Base-by-base conservation (phyloP, 1,284 basidiomycete species). In the Trichosporon coremiiforme region DNA sequence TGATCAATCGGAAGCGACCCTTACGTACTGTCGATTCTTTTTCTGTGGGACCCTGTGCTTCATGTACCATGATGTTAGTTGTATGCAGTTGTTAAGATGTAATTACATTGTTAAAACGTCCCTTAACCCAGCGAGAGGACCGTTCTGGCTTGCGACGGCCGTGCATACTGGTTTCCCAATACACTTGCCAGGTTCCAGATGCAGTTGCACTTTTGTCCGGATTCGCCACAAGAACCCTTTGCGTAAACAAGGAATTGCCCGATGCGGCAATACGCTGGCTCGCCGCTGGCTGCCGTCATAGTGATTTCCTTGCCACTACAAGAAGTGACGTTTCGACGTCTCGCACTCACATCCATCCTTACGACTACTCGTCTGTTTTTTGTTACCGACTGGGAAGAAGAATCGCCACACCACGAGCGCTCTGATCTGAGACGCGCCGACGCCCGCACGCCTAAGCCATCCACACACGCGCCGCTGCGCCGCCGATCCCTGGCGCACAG, bases 201-300 rank as follows among this genome's bases (percentile, higher is more conserved):
- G 45, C 15, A 53, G 13, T 33, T 33, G 29, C 55, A 33, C 7
- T 60, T 60, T 60, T 35, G 13, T 2, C 57, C 7, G 8, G 7
- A 33, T 33, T 60, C 57, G 57, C 57, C 57, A 60, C 57, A 60
- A 9, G 10, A n/a, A 13, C 15, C 20, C 31, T 5, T n/a, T 15
- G 57, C 57, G 57, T 60, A 60, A 33, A 33, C 57, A 60, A 33
- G 57, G 57, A 60, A 60, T 60, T 60, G 29, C 57, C 57, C 57
- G 57, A 60, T 60, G 15, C 17, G 57, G 57, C 31, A 60, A 60
- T 60, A 25, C 31, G 36, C n/a, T n/a, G n/a, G n/a, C 10, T n/a
- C 36, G 36, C 36, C 31, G 25, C 17, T n/a, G 7, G 17, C 29
- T 60, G 31, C 57, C 57, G 57, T 60, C 57, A 60, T 60, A 33